phyloP scores from a whole-genome alignment of 306 rosid genomes.

The Betula pendula region DNA sequence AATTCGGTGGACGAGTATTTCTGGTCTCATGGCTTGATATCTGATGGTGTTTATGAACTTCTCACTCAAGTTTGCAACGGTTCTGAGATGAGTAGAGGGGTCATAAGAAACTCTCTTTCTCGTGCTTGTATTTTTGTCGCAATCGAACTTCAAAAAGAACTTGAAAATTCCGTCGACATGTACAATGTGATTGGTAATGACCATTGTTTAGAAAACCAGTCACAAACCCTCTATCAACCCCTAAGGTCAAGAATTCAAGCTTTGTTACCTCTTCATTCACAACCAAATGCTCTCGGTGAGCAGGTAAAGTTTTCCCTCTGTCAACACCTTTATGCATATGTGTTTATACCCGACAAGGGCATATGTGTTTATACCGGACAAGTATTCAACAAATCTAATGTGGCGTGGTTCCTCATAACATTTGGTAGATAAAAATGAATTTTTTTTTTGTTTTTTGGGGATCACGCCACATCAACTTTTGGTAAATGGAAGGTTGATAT shows the following conservation, averaged over 20 bases:
- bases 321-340: too few relatives aligned
- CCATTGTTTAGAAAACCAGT: background rate
- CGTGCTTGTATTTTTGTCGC: slow-evolving; percentile 4
- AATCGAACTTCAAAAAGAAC: background rate
- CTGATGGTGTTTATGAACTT: slow-evolving; percentile 28
- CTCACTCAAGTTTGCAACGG: slow-evolving; percentile 22
- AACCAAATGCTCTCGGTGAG: background rate
- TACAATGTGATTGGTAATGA: background rate
- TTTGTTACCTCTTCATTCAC: background rate
- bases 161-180: background rate
- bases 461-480: too few relatives aligned
- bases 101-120: background rate
- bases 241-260: background rate
- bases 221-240: background rate
- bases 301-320: background rate
- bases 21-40: slow-evolving; percentile 46
- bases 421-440: too few relatives aligned
- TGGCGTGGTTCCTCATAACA: too few relatives aligned
- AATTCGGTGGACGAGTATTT: slow-evolving; percentile 27
- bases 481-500: too few relatives aligned
- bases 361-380: too few relatives aligned
- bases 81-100: slow-evolving; percentile 9
- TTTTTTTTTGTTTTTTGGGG: too few relatives aligned
- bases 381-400: too few relatives aligned
- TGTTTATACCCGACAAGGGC: too few relatives aligned